Evolutionary conservation across 441 rosid species (phyloP).

Genomic region (Populus hybrid): DNA sequence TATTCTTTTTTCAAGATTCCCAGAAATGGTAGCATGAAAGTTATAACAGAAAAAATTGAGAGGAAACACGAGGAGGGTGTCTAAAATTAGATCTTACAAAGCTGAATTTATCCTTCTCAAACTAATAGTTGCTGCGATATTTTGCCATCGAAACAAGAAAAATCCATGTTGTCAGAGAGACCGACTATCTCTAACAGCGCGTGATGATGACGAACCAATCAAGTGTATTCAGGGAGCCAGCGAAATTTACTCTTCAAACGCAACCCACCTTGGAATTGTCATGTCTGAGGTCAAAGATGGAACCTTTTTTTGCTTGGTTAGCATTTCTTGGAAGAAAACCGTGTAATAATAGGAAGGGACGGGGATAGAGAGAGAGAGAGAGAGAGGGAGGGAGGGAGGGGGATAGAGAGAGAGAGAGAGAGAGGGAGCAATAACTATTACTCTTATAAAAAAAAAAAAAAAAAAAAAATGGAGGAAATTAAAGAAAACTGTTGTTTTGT

Average conservation of each 20-base stretch:
- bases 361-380: neutral
- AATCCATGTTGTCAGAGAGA: neutral
- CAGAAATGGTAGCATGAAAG: neutral
- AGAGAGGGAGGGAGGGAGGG: neutral
- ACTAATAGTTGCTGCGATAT: neutral
- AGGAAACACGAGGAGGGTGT: neutral
- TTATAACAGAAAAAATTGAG: neutral
- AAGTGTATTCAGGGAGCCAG: neutral
- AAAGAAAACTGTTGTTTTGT: neutral
- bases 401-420: neutral
- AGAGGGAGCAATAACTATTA: neutral
- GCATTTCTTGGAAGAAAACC: neutral
- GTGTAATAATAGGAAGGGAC: neutral
- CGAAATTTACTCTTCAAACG: neutral
- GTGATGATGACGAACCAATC: neutral
- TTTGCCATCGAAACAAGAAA: neutral
- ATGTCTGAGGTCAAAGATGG: neutral
- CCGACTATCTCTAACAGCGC: neutral
- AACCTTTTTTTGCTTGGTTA: neutral
- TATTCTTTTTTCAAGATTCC: neutral
- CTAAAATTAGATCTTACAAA: neutral
- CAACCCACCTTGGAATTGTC: neutral
- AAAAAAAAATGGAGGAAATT: neutral
- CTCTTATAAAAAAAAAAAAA: neutral
- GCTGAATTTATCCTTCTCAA: neutral